Base-by-base conservation (phyloP, 345 rosid species). In the Euphorbia lathyris region DNA sequence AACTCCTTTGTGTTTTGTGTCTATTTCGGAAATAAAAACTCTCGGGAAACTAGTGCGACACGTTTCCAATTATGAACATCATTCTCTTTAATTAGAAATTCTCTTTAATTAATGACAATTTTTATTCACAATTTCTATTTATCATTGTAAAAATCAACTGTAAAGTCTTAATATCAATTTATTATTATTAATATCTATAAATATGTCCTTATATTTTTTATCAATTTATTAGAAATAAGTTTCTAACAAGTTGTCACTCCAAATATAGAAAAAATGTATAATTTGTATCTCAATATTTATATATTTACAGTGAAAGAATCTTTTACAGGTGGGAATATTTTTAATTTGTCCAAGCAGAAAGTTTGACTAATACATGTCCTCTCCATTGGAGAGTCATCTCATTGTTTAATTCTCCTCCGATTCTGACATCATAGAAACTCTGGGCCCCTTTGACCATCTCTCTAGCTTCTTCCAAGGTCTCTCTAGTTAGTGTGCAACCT, bases 341-440 rank as follows among this genome's bases (percentile, higher is more conserved):
- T 61, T 6, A 71, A 17, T 58, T 76, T 77, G 63, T 77, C 88
- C 90, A 83, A 22, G 79, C 60, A 4, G 81, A 74, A 40, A 79
- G 47, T 56, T 65, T 72, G 3, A 77, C 34, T 53, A 79, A 63
- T 14, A 69, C 70, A 22, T 30, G 64, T 55, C 67, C 71, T 70
- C 48, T 65, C 74, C 67, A 83, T 42, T 67, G 73, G 73, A 80
- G 23, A 38, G 68, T 78, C 76, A 86, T 75, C 71, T 80, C 84
- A 29, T 82, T 83, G 61, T 69, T 70, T 10, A 34, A 17, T 0
- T 73, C 11, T 59, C 83, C 88, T 51, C 79, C 86, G 51, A 72
- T 53, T 11, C 53, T 81, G 71, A 84, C 86, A n/a, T 60, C 79
- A 53, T 73, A 87, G n/a, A 30, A 58, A 42, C 68, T 70, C 17